These are phyloP conservation scores for Suillus spraguei DNA, from an alignment of 768 basidiomycete species.

Conservation along the genomic window DNA sequence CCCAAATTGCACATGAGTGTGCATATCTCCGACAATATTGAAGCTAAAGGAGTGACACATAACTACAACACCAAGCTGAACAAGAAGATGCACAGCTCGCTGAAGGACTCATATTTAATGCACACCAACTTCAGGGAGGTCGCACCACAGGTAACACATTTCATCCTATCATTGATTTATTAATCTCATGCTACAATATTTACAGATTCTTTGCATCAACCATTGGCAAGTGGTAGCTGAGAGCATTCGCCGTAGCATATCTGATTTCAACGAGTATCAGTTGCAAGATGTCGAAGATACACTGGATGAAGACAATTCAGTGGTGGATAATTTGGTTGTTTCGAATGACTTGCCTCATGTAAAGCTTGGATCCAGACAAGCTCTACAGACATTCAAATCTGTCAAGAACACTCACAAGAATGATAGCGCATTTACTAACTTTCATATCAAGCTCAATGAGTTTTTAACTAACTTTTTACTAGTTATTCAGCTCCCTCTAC, in stretches of 20 bases:
- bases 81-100: constrained; percentile 31
- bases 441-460: constrained; percentile 9
- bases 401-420: background rate
- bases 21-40: constrained; percentile 37
- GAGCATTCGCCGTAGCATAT: background rate
- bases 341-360: constrained; percentile 7
- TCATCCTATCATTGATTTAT: background rate
- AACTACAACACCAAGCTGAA: constrained; percentile 37
- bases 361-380: constrained; percentile 8
- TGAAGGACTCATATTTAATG: constrained; percentile 28
- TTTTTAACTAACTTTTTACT: constrained; percentile 9
- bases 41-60: constrained; percentile 29
- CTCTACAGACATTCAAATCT: background rate
- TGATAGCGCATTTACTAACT: constrained; percentile 1
- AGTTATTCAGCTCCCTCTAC: background rate
- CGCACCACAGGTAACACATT: constrained; percentile 29
- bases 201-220: background rate
- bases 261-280: background rate
- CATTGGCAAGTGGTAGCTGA: background rate
- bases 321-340: background rate
- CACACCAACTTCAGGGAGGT: constrained; percentile 38
- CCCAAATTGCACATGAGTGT: constrained; percentile 34
- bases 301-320: background rate
- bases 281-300: background rate
- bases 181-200: background rate